A percentile compares a stretch with the other conserved stretches of the same genome.
These are phyloP conservation scores for Kodamaea ohmeri DNA, from an alignment of 1,139 yeast species.

Conservation along the genomic window DNA sequence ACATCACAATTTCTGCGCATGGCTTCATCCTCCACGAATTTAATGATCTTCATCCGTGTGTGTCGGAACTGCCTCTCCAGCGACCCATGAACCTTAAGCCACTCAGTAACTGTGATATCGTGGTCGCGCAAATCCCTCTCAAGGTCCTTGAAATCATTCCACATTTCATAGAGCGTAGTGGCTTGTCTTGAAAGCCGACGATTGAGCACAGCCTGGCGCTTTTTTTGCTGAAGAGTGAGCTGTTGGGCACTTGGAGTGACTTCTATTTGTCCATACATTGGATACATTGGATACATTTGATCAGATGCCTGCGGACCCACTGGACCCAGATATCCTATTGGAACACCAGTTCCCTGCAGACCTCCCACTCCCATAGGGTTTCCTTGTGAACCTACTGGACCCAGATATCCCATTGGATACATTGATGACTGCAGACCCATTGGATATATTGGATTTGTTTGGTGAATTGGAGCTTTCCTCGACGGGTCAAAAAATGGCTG, in stretches of 20 bases:
- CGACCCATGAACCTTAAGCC: constrained; percentile 37
- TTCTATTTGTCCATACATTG: constrained; percentile 1
- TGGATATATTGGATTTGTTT: neutral
- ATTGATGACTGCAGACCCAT: neutral
- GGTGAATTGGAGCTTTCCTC: neutral
- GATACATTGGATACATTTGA: constrained; percentile 2
- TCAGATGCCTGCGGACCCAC: too few relatives aligned
- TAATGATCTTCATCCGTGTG: constrained; percentile 33
- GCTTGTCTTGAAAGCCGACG: constrained; percentile 35
- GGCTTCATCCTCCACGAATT: constrained; percentile 37
- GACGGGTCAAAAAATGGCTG: neutral
- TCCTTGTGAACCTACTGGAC: too few relatives aligned
- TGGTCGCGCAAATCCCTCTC: constrained; percentile 29
- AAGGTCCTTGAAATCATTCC: constrained; percentile 38
- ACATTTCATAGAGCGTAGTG: constrained; percentile 34
- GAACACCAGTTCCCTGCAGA: neutral
- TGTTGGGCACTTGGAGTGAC: too few relatives aligned
- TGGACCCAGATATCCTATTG: constrained; percentile 1
- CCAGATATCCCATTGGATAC: neutral
- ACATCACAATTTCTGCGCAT: constrained; percentile 21
- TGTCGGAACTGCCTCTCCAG: constrained; percentile 37
- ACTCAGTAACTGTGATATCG: constrained; percentile 33
- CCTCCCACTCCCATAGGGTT: neutral
- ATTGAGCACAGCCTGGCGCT: constrained; percentile 24
- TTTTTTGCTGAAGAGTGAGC: constrained; percentile 13